Evolutionary conservation across 495 filamentous ascomycete species (phyloP), one percentile per base, ranked within the genome.

Genomic region (Parmelia sp.): DNA sequence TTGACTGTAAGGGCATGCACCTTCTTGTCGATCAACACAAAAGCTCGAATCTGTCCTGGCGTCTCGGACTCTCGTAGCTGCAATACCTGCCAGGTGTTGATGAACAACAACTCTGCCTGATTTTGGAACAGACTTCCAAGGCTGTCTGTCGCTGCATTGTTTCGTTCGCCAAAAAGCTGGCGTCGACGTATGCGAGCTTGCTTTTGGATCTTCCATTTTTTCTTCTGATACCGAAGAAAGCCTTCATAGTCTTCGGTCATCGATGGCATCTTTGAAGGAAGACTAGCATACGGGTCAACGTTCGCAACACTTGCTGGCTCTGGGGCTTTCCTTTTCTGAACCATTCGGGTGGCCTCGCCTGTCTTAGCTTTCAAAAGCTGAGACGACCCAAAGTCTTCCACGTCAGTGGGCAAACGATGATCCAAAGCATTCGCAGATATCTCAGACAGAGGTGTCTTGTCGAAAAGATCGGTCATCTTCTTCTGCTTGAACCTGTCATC

Each of bases 131-230:
- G 89, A 65, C 86, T 86, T 62, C 93, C 89, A 70, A 98, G 86
- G 27, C 88, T 86, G 73, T 89, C 90, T 7, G 78, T 76, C 27
- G 85, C 80, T 53, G 83, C 78, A 66, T 84, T 86, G 15, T 81
- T 82, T 56, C 89, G 87, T 67, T 99, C 93, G 39, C 94, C 94
- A 70, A 97, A 99, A 5, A 97, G 79, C 71, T 99, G 94, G 49
- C 92, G 84, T 55, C 94, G 84, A 15, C 94, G 88, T 69, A 88
- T 82, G 47, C 93, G 84, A 47, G 94, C 92, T 74, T 96, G 90
- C 71, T 90, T 95, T 73, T 99, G 94, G 35, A 99, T 89, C 76
- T 91, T 96, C 94, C 94, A 99, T 73, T 99, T 99, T 76, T 91
- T 85, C 75, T 99, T 99, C 71, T 99, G 94, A 70, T 99, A 99